Evolutionary conservation across 202 grass and related monocot species (phyloP), one percentile per base, ranked within the genome.

Genomic region (Schoenoplectus triqueter): DNA sequence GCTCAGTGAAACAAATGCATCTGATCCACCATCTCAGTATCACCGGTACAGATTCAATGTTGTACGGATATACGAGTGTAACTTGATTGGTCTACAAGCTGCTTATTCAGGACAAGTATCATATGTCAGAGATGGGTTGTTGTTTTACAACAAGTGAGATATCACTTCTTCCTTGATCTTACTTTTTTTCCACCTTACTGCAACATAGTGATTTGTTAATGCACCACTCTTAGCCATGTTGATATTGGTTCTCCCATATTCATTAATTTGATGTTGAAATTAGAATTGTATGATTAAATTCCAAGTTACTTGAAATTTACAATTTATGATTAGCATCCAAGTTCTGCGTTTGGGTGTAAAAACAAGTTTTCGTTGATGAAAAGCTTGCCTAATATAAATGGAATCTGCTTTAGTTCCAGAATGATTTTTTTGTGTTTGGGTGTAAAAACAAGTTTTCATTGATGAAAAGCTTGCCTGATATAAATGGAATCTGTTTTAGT

Each of bases 51-150:
- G 81, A 69, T 98, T 98, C 66, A 87, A 87, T 73, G 80, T 73
- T 7, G 88, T 95, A 70, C 93, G 91, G 61, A 92, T 95, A 45
- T 93, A 98, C 42, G 91, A 93, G 40, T 95, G 92, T 75, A 90
- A 81, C 39, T 66, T 90, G 44, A 66, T 84, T 11, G 93, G 91
- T 75, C 91, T 98, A n/a, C 89, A 95, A 73, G 81, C 93, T 51
- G 91, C 95, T 84, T 98, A 98, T 82, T 91, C 87, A 2, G 90
- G 31, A 31, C 31, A 31, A 31, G 31, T 31, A 31, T 31, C 31
- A 31, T 31, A 31, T 31, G 31, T 31, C 31, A 98, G 95, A 90
- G 95, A 98, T 84, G 95, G 95, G 4, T 83, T 98, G 63, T 31
- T 31, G 31, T 31, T 31, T 31, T 31, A 31, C 31, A 31, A 31